Evolutionary conservation across 768 basidiomycete genomes (phyloP).

Genomic region (Collybia sordida): DNA sequence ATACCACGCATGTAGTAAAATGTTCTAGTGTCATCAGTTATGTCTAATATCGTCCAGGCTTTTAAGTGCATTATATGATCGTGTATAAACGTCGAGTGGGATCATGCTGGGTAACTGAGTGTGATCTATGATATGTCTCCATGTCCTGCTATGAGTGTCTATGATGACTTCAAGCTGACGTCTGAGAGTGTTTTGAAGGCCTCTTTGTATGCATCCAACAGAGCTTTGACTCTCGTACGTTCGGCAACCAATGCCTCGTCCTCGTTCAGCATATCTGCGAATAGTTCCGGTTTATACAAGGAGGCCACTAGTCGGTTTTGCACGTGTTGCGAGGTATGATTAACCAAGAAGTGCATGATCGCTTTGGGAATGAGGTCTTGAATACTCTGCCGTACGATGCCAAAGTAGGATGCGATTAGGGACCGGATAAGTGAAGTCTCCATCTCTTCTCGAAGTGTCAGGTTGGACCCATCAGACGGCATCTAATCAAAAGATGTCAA

Average conservation of each 20-base stretch:
- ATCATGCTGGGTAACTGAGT: conserved; percentile 9
- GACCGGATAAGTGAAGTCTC: conserved; percentile 94
- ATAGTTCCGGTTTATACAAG: conserved; percentile 93
- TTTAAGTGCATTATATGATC: not conserved
- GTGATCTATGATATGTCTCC: conserved; percentile 16
- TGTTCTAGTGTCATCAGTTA: not conserved
- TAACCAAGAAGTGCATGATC: conserved; percentile 97
- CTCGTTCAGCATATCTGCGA: conserved; percentile 88
- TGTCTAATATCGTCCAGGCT: not conserved
- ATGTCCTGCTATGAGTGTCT: conserved; percentile 10
- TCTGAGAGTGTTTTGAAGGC: conserved; percentile 88
- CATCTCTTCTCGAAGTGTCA: conserved; percentile 91
- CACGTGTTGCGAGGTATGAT: conserved; percentile 93
- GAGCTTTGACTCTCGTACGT: conserved; percentile 87
- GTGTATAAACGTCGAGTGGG: not conserved
- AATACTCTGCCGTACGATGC: conserved; percentile 94
- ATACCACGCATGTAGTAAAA: too few relatives aligned
- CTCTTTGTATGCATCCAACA: conserved; percentile 95
- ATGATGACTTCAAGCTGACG: conserved; percentile 70
- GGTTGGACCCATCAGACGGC: conserved; percentile 57
- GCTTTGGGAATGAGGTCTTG: conserved; percentile 97
- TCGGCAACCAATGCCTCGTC: conserved; percentile 95
- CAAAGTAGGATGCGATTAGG: conserved; percentile 93
- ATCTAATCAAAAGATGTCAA: conserved; percentile 7
- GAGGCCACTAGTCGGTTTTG: conserved; percentile 95